Percentiles rank a stretch among this genome's conserved stretches.
phyloP scores from a whole-genome alignment of 257 asterid species.

The Ligustrum vulgare region DNA sequence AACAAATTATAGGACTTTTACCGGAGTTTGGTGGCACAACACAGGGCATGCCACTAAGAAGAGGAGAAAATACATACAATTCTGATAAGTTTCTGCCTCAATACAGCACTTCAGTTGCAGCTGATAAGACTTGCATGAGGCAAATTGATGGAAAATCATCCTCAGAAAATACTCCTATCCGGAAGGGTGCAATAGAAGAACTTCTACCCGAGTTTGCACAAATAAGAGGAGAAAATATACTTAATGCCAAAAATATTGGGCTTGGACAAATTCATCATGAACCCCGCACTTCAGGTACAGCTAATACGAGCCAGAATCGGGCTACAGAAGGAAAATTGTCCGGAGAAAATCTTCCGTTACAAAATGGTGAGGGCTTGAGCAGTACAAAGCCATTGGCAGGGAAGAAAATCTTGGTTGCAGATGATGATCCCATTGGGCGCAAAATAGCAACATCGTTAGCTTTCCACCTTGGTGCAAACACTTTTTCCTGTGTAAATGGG shows the following conservation, averaged over 20 bases:
- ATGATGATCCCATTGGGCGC: constrained; percentile 46
- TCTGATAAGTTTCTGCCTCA: neutral
- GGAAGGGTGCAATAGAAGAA: constrained; percentile 18
- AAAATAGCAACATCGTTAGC: constrained; percentile 38
- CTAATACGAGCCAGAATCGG: neutral
- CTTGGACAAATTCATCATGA: neutral
- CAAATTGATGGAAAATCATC: neutral
- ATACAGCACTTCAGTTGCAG: constrained; percentile 8
- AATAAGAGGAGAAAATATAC: neutral
- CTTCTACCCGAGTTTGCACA: neutral
- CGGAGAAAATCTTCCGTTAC: neutral
- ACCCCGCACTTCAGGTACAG: neutral
- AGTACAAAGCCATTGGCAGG: constrained; percentile 41
- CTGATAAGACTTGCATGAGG: neutral
- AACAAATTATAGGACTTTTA: constrained; percentile 42
- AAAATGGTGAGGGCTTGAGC: constrained; percentile 7
- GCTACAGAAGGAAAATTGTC: neutral
- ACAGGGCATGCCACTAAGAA: neutral
- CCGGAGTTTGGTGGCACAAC: constrained; percentile 53
- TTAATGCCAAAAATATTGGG: too few relatives aligned
- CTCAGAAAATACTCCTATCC: neutral
- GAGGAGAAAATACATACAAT: constrained; percentile 11
- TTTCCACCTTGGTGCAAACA: constrained; percentile 49
- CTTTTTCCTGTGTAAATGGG: constrained; percentile 46
- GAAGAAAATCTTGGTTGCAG: constrained; percentile 60